Conservation (phyloP, 441 rosid species). For the Raphanus hybrid region DNA sequence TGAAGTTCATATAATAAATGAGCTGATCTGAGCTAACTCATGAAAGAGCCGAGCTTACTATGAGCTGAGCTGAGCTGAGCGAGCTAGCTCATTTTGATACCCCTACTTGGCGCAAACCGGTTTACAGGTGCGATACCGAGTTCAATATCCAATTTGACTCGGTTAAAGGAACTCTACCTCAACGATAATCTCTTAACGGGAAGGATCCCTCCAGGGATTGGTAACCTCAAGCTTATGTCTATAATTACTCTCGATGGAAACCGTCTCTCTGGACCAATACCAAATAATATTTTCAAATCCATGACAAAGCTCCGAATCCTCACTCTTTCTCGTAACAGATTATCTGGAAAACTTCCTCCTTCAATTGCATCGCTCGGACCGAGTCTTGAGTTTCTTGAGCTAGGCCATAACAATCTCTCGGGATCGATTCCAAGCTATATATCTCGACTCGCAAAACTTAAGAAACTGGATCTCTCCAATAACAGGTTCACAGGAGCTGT, state of each 20-base stretch:
- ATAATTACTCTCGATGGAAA: constrained; percentile 45
- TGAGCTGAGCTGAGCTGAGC: too few relatives aligned
- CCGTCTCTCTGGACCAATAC: constrained; percentile 58
- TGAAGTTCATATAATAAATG: too few relatives aligned
- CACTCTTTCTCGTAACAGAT: constrained; percentile 50
- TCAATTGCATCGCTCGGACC: constrained; percentile 45
- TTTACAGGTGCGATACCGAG: constrained; percentile 70
- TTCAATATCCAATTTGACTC: constrained; percentile 55
- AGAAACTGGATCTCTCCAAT: constrained; percentile 65
- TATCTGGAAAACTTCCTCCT: constrained; percentile 59
- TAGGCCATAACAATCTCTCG: constrained; percentile 58
- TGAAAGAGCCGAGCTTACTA: too few relatives aligned
- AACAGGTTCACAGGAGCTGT: constrained; percentile 56
- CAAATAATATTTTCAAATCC: constrained; percentile 56
- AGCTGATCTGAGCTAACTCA: too few relatives aligned
- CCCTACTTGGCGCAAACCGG: constrained; percentile 60
- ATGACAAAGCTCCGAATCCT: constrained; percentile 41
- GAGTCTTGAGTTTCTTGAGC: constrained; percentile 43
- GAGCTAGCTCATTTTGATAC: too few relatives aligned
- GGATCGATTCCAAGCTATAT: constrained; percentile 62
- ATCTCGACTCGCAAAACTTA: constrained; percentile 56
- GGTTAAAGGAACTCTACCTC: constrained; percentile 55
- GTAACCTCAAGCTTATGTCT: constrained; percentile 47
- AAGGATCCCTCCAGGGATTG: constrained; percentile 50
- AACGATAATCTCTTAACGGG: constrained; percentile 61